Evolutionary conservation across 2,329 filamentous ascomycete species (phyloP).

Genomic region (Fusarium pseudonygamai): DNA sequence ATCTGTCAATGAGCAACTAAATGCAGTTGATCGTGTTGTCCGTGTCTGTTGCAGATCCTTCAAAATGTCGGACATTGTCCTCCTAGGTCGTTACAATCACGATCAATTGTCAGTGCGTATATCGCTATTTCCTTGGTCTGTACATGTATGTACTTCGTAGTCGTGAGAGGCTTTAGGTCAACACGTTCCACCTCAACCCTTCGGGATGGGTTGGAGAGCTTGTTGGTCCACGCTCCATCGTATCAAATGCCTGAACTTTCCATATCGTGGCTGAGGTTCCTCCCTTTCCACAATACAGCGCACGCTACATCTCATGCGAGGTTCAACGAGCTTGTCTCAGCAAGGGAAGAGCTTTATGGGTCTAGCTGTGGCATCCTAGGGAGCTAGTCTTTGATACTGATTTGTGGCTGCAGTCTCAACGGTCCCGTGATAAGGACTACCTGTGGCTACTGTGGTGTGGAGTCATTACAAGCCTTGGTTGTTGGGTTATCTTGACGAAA

Average conservation of each 20-base stretch:
- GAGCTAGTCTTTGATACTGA: neutral
- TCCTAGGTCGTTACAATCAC: neutral
- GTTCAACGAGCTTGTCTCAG: neutral
- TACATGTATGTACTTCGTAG: neutral
- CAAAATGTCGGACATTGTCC: neutral
- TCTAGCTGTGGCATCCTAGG: neutral
- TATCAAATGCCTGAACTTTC: neutral
- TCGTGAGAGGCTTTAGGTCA: neutral
- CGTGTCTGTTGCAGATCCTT: neutral
- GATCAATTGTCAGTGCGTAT: neutral
- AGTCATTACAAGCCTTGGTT: neutral
- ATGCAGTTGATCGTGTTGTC: neutral
- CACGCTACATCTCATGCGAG: neutral
- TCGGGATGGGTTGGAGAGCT: neutral
- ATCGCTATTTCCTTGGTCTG: neutral
- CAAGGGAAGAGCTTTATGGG: neutral
- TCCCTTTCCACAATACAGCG: neutral
- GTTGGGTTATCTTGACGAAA: neutral
- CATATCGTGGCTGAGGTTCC: neutral
- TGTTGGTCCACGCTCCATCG: neutral
- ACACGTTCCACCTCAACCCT: neutral
- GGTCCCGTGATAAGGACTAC: slow-evolving; percentile 37
- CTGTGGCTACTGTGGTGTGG: slow-evolving; percentile 35
- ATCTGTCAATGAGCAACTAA: slow-evolving; percentile 17
- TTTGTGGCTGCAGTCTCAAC: slow-evolving; percentile 3